Evolutionary conservation across 1,284 basidiomycete genomes (phyloP), one percentile per base, ranked within the genome.

Genomic region (Apiotrichum domesticum): DNA sequence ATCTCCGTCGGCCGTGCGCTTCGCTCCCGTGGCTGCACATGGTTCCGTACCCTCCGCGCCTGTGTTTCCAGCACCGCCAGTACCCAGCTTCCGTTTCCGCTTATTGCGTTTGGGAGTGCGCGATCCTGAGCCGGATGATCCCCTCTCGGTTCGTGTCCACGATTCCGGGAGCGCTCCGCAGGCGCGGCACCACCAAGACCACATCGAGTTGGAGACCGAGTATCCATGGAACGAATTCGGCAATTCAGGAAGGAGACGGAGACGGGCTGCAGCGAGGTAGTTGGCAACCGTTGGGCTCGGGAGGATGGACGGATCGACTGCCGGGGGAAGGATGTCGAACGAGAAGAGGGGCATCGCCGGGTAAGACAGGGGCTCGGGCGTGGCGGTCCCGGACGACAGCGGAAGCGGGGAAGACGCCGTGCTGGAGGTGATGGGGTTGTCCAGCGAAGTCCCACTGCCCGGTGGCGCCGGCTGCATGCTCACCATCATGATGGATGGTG

Each of bases 141-240:
- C 35, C 47, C 40, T 49, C 21, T 49, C 35, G 4, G 35, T 40
- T 10, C n/a, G 40, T 8, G 47, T 49, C 47, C 47, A 56, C 14
- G 64, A 65, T 8, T 64, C 60, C n/a, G 65, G 56, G 9, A 75
- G 51, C 11, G 66, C 49, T 10, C 61, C 61, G 46, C 61, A 62
- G 6, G 39, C 46, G 21, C 52, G 52, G 35, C 67, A 35, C 74
- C 74, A 62, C 66, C 74, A 10, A 33, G 50, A 52, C 61, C 47
- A 49, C 47, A 49, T 49, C 9, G 15, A 29, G 37, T 40, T 37
- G 13, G 35, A 7, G 6, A 4, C 35, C 15, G 35, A 9, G 35
- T 37, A 34, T 8, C 47, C 47, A 6, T 40, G 35, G 37, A 49
- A 49, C 8, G 34, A n/a, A 37, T 35, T 35, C 11, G 58, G 60